Evolutionary conservation across 1,284 basidiomycete genomes (phyloP), one percentile per base, ranked within the genome.

Genomic region (Taiwanofungus camphoratus): DNA sequence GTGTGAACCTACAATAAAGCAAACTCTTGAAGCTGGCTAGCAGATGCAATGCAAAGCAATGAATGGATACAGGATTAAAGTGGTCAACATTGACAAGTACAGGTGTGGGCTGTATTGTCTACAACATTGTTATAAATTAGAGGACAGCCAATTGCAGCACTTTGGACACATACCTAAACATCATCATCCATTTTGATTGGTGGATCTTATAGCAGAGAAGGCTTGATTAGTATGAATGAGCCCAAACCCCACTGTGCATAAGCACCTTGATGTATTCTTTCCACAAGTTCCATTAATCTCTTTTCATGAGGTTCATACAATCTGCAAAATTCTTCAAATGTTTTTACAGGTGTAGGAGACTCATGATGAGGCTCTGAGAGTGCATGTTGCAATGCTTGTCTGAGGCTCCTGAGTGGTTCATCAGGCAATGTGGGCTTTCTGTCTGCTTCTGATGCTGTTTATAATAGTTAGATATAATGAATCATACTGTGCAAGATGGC

Each of bases 211-310:
- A 12, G 16, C 19, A 12, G 20, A 34, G 13, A 31, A 29, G 26
- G 23, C 5, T 21, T 23, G 27, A 8, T 31, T 18, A 19, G 8
- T 11, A 31, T 39, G 20, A 21, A 37, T n/a, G 43, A 33, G 9
- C 26, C 23, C n/a, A 42, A n/a, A 7, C 45, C 45, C 19, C 20
- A 32, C 13, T 13, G 20, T 8, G 39, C 33, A 31, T 46, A 46
- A 11, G 24, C 36, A 8, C 45, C 45, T 6, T 15, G 34, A 13
- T 42, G 27, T 9, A 39, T 23, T 15, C 24, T 42, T 30, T 35
- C 4, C 6, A 42, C 16, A 31, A 46, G 42, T 4, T 21, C 19
- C 26, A 8, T 8, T 36, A 46, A 38, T 21, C 26, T 35, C 22
- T 42, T 8, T n/a, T 32, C 15, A 24, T 46, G 41, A 21, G 23